Base-by-base conservation (phyloP, 371 early-diverging fungal species). In the Capillidium rhysosporum region DNA sequence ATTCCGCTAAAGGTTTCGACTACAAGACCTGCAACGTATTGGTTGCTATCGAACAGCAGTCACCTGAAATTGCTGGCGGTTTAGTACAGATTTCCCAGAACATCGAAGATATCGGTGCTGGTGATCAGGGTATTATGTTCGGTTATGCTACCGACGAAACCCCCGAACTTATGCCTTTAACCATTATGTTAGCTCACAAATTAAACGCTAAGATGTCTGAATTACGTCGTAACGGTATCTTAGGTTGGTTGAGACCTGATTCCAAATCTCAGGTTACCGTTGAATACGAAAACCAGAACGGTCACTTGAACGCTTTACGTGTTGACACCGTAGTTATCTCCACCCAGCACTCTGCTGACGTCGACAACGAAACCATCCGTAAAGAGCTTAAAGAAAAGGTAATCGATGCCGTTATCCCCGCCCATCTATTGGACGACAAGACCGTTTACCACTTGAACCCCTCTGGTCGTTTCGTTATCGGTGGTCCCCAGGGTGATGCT, bases 191-290 rank as follows among this genome's bases (percentile, higher is more conserved):
- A 56, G 81, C 97, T 61, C 98, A 98, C 85, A 88, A 93, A 79
- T 82, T 98, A 58, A 96, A 92, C 80, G 64, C 73, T 66, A 87
- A 85, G 68, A 80, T 98, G 82, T 74, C 88, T 59, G 91, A 94
- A 56, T 82, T 87, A 65, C 93, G 98, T 63, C 86, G 89, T 64
- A 82, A 83, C 63, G 92, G 90, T 58, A 76, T 76, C 59, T 79
- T 90, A 61, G 59, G 72, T 58, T 98, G 90, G 89, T 73, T 98
- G 64, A 88, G 94, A 58, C 94, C 98, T 59, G 99, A 98, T 81
- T 87, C 93, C 69, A 98, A 98, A 86, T 88, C 99, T 64, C 99
- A 98, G 70, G 99, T 98, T 64, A 98, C 99, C 61, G 86, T 97
- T 59, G 97, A 98, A 77, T 98, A 98, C 87, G 80, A 79, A 73